These are phyloP conservation scores for Kodamaea jinghongensis DNA, from an alignment of 805 yeast genomes.

Conservation along the genomic window DNA sequence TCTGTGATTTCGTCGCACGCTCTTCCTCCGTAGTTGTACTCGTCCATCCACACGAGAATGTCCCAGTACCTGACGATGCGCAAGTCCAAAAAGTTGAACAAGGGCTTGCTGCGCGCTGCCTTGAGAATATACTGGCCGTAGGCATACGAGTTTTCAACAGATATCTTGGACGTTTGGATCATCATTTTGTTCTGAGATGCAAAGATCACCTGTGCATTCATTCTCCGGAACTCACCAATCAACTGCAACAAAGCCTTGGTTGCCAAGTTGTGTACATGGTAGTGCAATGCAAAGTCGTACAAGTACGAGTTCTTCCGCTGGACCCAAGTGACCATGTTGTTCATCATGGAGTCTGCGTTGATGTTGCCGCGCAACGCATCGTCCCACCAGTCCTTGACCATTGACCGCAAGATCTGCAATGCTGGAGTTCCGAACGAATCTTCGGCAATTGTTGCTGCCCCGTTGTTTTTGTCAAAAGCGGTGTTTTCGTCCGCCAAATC, in stretches of 20 bases:
- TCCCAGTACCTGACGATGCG: conserved; percentile 84
- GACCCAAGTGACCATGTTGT: conserved; percentile 82
- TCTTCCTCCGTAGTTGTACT: conserved; percentile 79
- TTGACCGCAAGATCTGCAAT: conserved; percentile 59
- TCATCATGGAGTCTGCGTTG: conserved; percentile 81
- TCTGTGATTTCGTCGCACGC: conserved; percentile 46
- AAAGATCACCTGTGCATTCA: conserved; percentile 77
- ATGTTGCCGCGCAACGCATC: conserved; percentile 65
- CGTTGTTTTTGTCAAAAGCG: conserved; percentile 34
- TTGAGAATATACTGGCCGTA: conserved; percentile 81
- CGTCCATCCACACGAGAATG: conserved; percentile 91
- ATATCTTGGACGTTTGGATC: conserved; percentile 67
- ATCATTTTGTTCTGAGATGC: conserved; percentile 77
- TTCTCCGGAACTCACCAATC: conserved; percentile 69
- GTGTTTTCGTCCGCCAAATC: conserved; percentile 56
- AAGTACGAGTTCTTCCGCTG: conserved; percentile 69
- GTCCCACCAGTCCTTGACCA: conserved; percentile 94
- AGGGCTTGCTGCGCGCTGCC: conserved; percentile 73
- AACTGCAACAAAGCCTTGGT: conserved; percentile 79
- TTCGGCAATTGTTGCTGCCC: conserved; percentile 59
- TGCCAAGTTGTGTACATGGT: conserved; percentile 84
- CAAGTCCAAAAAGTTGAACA: conserved; percentile 80
- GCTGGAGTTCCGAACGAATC: conserved; percentile 83
- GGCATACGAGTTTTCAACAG: conserved; percentile 86
- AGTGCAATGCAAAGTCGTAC: conserved; percentile 75